Percentiles rank a stretch among this genome's conserved stretches.
Evolutionary conservation across 331 rosid genomes (phyloP).

Genomic region (Acacia pycnantha): DNA sequence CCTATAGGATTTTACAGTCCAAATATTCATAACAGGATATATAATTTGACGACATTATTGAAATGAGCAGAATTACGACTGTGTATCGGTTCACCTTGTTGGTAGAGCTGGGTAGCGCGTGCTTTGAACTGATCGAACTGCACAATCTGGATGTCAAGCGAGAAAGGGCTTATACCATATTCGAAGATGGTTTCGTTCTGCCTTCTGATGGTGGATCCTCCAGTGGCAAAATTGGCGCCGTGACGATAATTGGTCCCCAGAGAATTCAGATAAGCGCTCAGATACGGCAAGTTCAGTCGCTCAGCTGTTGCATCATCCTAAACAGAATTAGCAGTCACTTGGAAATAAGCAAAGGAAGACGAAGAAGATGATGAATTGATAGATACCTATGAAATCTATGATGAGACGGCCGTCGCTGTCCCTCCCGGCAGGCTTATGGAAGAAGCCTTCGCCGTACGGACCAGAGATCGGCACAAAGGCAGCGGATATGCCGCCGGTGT

Average conservation of each 20-base stretch:
- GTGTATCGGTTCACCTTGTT: constrained; percentile 48
- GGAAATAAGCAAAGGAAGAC: neutral
- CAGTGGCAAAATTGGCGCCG: constrained; percentile 94
- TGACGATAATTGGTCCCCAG: constrained; percentile 77
- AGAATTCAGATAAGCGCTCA: constrained; percentile 91
- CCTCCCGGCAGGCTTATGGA: constrained; percentile 69
- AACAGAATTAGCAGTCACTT: neutral
- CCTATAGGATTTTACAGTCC: neutral
- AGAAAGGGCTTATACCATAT: constrained; percentile 85
- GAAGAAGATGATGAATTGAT: neutral
- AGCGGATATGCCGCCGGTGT: constrained; percentile 89
- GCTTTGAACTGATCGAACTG: constrained; percentile 73
- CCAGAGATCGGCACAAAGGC: constrained; percentile 65
- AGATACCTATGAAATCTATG: constrained; percentile 82
- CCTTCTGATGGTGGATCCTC: constrained; percentile 89
- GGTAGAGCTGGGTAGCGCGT: constrained; percentile 57
- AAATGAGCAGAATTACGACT: neutral
- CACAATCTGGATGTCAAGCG: constrained; percentile 75
- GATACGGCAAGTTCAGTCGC: constrained; percentile 66
- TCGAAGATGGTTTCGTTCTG: constrained; percentile 86
- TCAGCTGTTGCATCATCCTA: constrained; percentile 71
- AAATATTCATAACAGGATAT: neutral
- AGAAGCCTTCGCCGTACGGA: constrained; percentile 80
- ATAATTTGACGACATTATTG: neutral
- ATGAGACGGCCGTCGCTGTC: constrained; percentile 87